Evolutionary conservation across 2,329 filamentous ascomycete species (phyloP).

Genomic region (Calonectria pseudoturangicola): DNA sequence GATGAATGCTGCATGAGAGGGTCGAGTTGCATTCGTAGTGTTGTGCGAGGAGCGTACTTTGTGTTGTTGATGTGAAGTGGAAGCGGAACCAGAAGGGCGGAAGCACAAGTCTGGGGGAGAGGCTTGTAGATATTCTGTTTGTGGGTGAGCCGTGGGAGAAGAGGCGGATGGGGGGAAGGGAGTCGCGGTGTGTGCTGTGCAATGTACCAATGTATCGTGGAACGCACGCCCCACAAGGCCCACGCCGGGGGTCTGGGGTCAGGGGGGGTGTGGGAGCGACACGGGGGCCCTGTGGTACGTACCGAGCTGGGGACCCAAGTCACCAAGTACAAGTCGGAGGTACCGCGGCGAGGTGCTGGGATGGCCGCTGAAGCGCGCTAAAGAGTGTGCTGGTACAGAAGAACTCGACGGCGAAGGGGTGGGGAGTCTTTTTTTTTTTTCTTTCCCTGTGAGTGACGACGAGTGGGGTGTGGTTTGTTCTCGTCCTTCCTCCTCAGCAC

Average conservation of each 20-base stretch:
- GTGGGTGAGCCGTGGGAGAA: constrained; percentile 49
- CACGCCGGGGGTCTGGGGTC: constrained; percentile 34
- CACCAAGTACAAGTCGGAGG: constrained; percentile 51
- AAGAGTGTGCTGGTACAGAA: constrained; percentile 35
- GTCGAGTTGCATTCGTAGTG: constrained; percentile 35
- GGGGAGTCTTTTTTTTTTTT: constrained; percentile 32
- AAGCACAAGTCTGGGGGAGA: constrained; percentile 51
- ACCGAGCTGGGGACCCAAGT: constrained; percentile 45
- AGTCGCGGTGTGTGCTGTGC: constrained; percentile 55
- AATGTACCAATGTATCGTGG: constrained; percentile 46
- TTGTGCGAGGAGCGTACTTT: constrained; percentile 39
- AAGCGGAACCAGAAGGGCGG: constrained; percentile 45
- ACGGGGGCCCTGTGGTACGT: constrained; percentile 47
- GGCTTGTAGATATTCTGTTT: constrained; percentile 55
- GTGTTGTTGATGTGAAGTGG: constrained; percentile 50
- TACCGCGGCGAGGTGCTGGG: constrained; percentile 51
- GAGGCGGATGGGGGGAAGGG: constrained; percentile 56
- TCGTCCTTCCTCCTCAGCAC: constrained; percentile 4
- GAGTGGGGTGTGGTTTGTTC: constrained; percentile 25
- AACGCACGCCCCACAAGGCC: constrained; percentile 41
- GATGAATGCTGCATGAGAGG: constrained; percentile 48
- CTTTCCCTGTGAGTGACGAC: constrained; percentile 28
- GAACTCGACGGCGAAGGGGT: constrained; percentile 28
- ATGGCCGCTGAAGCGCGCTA: constrained; percentile 44
- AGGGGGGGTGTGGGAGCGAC: constrained; percentile 40